Percentiles rank a stretch among this genome's conserved stretches.
These are phyloP conservation scores for Solanum pimpinellifolium DNA, from an alignment of 257 asterid species.

Conservation along the genomic window DNA sequence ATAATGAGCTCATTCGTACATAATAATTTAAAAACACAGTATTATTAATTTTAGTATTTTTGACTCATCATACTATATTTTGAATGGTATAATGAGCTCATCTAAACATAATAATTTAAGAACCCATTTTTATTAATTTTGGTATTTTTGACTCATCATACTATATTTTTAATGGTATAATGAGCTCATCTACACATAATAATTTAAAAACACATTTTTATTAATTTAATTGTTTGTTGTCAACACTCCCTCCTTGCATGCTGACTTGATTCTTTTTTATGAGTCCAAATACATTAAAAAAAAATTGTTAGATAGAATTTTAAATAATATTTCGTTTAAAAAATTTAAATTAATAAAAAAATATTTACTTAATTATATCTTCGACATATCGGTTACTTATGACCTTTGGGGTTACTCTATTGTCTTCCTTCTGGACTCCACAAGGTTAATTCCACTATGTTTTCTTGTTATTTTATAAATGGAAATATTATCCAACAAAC, in stretches of 20 bases:
- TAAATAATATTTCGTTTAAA: accelerated
- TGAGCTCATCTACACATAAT: no score
- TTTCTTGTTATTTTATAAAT: background rate
- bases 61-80: no score
- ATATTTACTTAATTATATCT: background rate
- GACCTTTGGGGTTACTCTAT: background rate
- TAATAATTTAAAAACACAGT: background rate
- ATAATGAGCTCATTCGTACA: background rate
- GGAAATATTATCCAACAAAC: background rate
- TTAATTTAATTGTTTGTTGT: background rate
- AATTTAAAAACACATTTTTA: no score
- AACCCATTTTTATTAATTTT: background rate
- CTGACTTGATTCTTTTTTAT: background rate
- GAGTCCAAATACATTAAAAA: background rate
- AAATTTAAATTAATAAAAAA: background rate
- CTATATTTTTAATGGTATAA: no score
- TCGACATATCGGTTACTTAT: accelerated
- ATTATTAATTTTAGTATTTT: no score
- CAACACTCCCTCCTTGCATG: background rate
- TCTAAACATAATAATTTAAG: no score
- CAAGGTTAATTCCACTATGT: background rate
- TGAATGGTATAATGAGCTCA: no score
- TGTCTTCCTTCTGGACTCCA: background rate
- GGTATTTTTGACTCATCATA: no score
- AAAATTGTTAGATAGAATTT: background rate